A percentile compares a stretch with the other conserved stretches of the same genome.
These are phyloP conservation scores for Podospora pseudopauciseta DNA, from an alignment of 495 filamentous ascomycete genomes.

Conservation along the genomic window DNA sequence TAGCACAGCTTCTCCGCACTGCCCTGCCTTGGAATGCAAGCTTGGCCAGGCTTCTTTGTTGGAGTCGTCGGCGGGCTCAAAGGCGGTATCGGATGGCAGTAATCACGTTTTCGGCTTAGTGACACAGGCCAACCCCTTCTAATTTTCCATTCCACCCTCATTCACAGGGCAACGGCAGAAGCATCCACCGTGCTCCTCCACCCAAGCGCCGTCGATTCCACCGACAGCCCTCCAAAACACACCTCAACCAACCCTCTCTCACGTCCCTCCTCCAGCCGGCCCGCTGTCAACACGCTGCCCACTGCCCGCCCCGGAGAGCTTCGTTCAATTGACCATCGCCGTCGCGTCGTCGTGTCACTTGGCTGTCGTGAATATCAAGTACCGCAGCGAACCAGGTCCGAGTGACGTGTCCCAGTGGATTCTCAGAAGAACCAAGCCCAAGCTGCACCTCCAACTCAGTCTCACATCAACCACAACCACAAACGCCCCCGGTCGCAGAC, in stretches of 20 bases:
- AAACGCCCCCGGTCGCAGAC: constrained; percentile 5
- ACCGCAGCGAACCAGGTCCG: neutral
- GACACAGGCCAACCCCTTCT: constrained; percentile 30
- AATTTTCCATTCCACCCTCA: constrained; percentile 22
- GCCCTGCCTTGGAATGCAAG: neutral
- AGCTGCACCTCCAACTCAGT: neutral
- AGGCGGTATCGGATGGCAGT: neutral
- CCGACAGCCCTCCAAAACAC: constrained; percentile 6
- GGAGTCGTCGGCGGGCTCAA: neutral
- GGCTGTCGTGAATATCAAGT: constrained; percentile 4
- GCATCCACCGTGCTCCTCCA: constrained; percentile 9
- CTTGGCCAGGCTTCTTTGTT: neutral
- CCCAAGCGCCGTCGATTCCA: constrained; percentile 9
- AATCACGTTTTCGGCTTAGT: constrained; percentile 20
- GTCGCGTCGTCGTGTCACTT: constrained; percentile 2
- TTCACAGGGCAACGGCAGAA: constrained; percentile 31
- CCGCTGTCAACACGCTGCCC: neutral
- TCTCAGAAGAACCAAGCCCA: constrained; percentile 7
- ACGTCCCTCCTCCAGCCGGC: neutral
- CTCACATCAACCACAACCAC: neutral
- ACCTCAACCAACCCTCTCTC: neutral
- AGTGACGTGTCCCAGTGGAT: constrained; percentile 21
- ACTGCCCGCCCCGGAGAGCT: constrained; percentile 9
- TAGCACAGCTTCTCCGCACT: neutral
- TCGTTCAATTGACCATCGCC: constrained; percentile 1